Evolutionary conservation across 805 yeast species (phyloP).

Genomic region (Yarrowia alimentaria): DNA sequence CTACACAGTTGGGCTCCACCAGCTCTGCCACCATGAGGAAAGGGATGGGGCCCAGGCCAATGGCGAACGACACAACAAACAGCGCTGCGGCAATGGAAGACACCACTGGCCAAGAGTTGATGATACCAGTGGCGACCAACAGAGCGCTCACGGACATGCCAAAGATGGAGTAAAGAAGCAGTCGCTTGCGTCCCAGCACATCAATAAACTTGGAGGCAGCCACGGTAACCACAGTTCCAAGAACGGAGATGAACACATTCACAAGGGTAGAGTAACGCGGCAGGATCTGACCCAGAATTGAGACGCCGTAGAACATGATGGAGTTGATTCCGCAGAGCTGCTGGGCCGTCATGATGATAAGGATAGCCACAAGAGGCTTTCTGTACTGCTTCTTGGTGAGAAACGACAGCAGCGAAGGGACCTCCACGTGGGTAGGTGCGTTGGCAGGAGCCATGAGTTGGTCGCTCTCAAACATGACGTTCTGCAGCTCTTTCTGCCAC

Average conservation of each 20-base stretch:
- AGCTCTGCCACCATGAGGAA: slow-evolving; percentile 84
- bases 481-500: slow-evolving; percentile 31
- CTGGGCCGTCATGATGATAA: slow-evolving; percentile 75
- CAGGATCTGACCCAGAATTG: slow-evolving; percentile 60
- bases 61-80: slow-evolving; percentile 82
- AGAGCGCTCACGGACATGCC: slow-evolving; percentile 68
- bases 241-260: slow-evolving; percentile 71
- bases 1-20: slow-evolving; percentile 75
- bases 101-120: slow-evolving; percentile 16
- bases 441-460: slow-evolving; percentile 19
- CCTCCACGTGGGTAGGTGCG: slow-evolving; percentile 4
- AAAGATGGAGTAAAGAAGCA: slow-evolving; percentile 62
- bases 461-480: slow-evolving; percentile 22
- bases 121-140: slow-evolving; percentile 64
- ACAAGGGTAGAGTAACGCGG: slow-evolving; percentile 70
- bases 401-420: slow-evolving; percentile 43
- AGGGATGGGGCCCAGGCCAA: slow-evolving; percentile 95
- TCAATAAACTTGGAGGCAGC: slow-evolving; percentile 76
- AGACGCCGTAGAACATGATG: slow-evolving; percentile 89
- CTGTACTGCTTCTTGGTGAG: slow-evolving; percentile 51
- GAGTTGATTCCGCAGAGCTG: slow-evolving; percentile 93
- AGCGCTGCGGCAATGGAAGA: slow-evolving; percentile 18
- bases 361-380: slow-evolving; percentile 62
- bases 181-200: slow-evolving; percentile 67
- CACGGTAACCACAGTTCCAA: slow-evolving; percentile 73